phyloP scores from a whole-genome alignment of 2,329 filamentous ascomycete species.

The Fusarium fujikuroi region DNA sequence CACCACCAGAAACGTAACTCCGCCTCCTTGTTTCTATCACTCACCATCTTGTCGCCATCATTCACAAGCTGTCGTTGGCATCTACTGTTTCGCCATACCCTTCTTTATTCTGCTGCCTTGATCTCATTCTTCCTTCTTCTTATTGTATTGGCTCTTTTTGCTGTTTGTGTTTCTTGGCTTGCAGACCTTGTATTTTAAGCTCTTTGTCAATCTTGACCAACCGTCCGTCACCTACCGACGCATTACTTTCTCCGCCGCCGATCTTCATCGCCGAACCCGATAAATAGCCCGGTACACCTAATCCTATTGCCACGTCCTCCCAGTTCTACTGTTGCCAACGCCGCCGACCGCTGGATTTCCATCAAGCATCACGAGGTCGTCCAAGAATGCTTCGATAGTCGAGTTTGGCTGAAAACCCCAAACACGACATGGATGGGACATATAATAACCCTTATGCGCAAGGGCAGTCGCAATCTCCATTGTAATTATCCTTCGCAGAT shows the following conservation, averaged over 20 bases:
- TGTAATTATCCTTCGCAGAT: conserved; percentile 36
- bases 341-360: conserved; percentile 5
- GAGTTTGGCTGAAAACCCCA: conserved; percentile 14
- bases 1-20: conserved; percentile 15
- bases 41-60: conserved; percentile 29
- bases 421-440: conserved; percentile 46
- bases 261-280: conserved; percentile 29
- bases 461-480: conserved; percentile 43
- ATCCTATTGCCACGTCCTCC: conserved; percentile 10
- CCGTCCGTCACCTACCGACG: conserved; percentile 12
- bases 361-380: background rate
- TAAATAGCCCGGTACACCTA: conserved; percentile 27
- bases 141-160: conserved; percentile 10
- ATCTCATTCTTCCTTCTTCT: conserved; percentile 8
- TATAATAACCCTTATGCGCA: conserved; percentile 45
- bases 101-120: conserved; percentile 23
- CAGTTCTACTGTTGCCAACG: conserved; percentile 11
- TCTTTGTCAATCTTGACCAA: conserved; percentile 21
- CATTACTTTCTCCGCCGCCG: conserved; percentile 12
- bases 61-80: conserved; percentile 11
- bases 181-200: conserved; percentile 30
- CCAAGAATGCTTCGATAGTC: conserved; percentile 42
- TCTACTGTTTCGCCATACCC: conserved; percentile 7
- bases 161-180: conserved; percentile 8
- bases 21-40: conserved; percentile 34